Base-by-base conservation (phyloP, 257 asterid genomes). In the Lycium barbarum region DNA sequence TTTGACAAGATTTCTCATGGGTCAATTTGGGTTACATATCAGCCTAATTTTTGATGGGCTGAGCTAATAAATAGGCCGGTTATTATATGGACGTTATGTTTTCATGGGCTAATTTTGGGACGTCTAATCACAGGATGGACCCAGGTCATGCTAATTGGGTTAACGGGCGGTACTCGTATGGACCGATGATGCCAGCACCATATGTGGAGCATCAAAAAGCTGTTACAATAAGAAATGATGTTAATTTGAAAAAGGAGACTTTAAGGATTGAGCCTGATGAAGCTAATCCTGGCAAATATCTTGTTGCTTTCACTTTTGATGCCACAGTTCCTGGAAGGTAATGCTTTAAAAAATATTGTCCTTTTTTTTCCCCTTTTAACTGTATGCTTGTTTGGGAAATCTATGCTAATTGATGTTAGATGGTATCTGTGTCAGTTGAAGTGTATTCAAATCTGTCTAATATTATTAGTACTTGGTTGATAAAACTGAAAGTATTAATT, bases 161-260 rank as follows among this genome's bases (percentile, higher is more conserved):
- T 15, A 90, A 86, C 83, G 94, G 93, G 45, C 86, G 98, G 84
- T 92, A 93, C 85, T 93, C 98, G 0, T 94, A 91, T 63, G 97
- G 95, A 38, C 95, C 95, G 0, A 85, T 92, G 95, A 85, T 95
- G 91, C 98, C 92, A 45, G 86, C 95, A 18, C 87, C 96, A 5
- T 95, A 90, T 72, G 98, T 97, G 85, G 99, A 97, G 92, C 98
- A 97, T 76, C 99, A 97, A 91, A 97, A 97, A 89, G 99, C 99
- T 83, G 98, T 97, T 36, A 97, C 99, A 67, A 97, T 97, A 76
- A 86, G 98, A 79, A 97, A 97, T 68, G 99, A 95, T 84, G 98
- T 97, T 73, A 97, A 97, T 90, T 80, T 97, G 87, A 97, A 95
- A 92, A 97, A 97, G 92, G 99, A 95, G 88, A 94, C 98, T 87